Base-by-base conservation (phyloP, 345 rosid species). In the Rhodamnia rubescens region DNA sequence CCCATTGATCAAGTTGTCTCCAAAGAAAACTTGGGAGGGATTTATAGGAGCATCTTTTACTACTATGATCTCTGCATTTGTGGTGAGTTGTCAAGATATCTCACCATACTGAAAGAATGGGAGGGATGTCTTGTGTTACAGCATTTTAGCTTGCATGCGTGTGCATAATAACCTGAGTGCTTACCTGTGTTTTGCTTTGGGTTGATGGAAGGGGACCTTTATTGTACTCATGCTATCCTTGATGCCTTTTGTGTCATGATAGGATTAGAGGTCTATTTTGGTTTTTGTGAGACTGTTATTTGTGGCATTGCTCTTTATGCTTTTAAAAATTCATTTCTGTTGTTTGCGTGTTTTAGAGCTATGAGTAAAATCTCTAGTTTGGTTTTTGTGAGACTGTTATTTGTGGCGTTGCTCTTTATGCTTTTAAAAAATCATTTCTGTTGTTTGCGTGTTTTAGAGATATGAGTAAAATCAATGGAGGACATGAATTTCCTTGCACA, bases 11-110 rank as follows among this genome's bases (percentile, higher is more conserved):
- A 95, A 96, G 91, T 92, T 97, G 86, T 96, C 99, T 86, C 99
- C 99, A 29, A 97, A 97, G 94, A 96, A 97, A 91, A 97, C 99
- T 74, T 97, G 99, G 99, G 99, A 97, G 85, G 99, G 99, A 50
- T 97, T 97, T 88, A 94, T 95, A 42, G 99, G 99, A 86, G 99
- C 98, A 55, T 96, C 98, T 85, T 90, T 97, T 78, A 90, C 98
- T 54, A 97, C 99, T 52, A 93, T 97, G 83, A 93, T 93, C 88
- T 93, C 98, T 88, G 99, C 99, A 50, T 96, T 96, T 92, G 84
- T 92, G 91, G 99, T 97, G 86, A 90, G 98, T 85, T 57, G 49
- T 7, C 14, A 26, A 29, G 64, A 54, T 24, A 24, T 84, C 82
- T 75, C 36, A 85, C 32, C 78, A 83, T 49, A 21, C 58, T 47